Evolutionary conservation across 768 basidiomycete genomes (phyloP), one percentile per base, ranked within the genome.

Genomic region (Leccinum truebloodii): DNA sequence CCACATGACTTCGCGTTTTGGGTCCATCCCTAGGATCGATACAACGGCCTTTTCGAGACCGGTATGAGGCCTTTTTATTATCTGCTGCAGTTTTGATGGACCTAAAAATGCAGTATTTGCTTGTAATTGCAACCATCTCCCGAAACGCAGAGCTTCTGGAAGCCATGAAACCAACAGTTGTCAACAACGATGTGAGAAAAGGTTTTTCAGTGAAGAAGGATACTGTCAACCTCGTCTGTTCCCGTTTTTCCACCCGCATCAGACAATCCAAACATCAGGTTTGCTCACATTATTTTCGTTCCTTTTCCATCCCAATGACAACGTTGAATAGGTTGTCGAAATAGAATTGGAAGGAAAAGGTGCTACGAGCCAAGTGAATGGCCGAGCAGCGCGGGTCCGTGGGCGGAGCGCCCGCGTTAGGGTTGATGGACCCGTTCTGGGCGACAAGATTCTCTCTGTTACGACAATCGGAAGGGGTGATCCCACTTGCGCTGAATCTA

Each of bases 401-500:
- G 83, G 85, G 4, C 81, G 82, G 7, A 65, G 64, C 13, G 80
- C 75, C 24, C 24, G 0, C 24, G 24, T 24, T 24, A 24, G 24
- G 24, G 24, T 24, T 24, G 24, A 24, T 24, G 24, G 24, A 24
- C 24, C 24, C 24, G 24, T 24, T 24, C 24, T 24, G 24, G 24
- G 24, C 24, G 0, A 24, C 24, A 24, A 24, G 24, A 60, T 73
- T 52, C 16, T 66, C 18, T 69, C 71, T 4, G 76, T 90, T 46
- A 79, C 70, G 8, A 81, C 86, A 3, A 72, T 81, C 49, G 88
- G 86, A 3, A 80, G 78, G 30, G 85, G 81, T 56, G 76, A 74
- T 28, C 81, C 79, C 0, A 90, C 88, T 2, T 74, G 64, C 16
- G 87, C 89, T 3, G 87, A 90, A 57, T 55, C 63, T 2, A 3